Conservation (phyloP, 257 asterid genomes). For the Jasminum sambac region DNA sequence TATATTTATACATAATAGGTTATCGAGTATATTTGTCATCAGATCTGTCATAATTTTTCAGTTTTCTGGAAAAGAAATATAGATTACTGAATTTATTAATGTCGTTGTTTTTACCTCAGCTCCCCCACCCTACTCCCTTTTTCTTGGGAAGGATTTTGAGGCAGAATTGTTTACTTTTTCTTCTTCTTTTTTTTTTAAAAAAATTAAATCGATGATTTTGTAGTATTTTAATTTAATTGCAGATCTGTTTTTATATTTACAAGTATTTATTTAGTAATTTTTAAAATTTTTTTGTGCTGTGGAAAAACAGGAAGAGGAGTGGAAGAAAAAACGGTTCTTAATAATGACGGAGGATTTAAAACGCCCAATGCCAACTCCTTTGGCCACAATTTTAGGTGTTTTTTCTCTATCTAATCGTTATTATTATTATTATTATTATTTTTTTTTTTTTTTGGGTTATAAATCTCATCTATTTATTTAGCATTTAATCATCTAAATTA, state of each 20-base stretch:
- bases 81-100: no score
- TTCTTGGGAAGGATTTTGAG: not conserved
- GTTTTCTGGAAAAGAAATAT: no score
- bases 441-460: no score
- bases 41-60: no score
- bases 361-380: conserved; percentile 72
- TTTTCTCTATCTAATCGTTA: not conserved
- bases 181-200: not conserved
- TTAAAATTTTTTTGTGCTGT: not conserved
- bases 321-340: conserved; percentile 39
- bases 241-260: not conserved
- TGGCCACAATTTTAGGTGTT: conserved; percentile 80
- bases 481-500: no score
- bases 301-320: conserved; percentile 44
- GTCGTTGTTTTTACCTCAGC: no score
- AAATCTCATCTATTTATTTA: no score
- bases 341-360: conserved; percentile 54
- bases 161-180: not conserved
- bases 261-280: not conserved
- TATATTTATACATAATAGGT: no score
- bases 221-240: not conserved
- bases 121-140: no score
- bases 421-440: not conserved
- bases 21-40: no score
- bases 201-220: not conserved